Evolutionary conservation across 768 basidiomycete species (phyloP).

Genomic region (Russula emetica): DNA sequence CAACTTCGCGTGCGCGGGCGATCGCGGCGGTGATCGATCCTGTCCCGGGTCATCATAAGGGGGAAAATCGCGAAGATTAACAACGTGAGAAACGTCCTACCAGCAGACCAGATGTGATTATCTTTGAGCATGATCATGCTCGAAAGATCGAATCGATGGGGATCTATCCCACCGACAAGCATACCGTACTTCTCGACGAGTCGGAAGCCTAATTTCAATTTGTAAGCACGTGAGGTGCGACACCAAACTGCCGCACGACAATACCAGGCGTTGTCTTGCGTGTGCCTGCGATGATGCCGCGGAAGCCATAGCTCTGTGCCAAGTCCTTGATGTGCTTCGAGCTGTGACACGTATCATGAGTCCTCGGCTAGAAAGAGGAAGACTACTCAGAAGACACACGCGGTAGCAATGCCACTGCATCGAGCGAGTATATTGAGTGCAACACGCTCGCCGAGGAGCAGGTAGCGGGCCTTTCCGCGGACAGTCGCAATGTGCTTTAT

Average conservation of each 20-base stretch:
- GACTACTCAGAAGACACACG: slow-evolving; percentile 47
- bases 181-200: slow-evolving; percentile 98
- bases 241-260: background rate
- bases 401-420: slow-evolving; percentile 95
- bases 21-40: slow-evolving; percentile 32
- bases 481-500: slow-evolving; percentile 88
- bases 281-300: background rate
- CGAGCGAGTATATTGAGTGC: slow-evolving; percentile 91
- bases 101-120: slow-evolving; percentile 97
- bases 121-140: slow-evolving; percentile 99
- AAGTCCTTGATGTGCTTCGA: slow-evolving; percentile 79
- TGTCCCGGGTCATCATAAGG: slow-evolving; percentile 25
- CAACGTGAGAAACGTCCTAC: slow-evolving; percentile 38
- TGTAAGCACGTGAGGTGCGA: background rate
- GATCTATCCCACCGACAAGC: slow-evolving; percentile 94
- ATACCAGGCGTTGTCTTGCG: background rate
- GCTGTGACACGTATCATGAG: slow-evolving; percentile 39
- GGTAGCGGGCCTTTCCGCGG: slow-evolving; percentile 74
- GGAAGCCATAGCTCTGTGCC: slow-evolving; percentile 68
- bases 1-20: slow-evolving; percentile 60
- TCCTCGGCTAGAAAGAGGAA: background rate
- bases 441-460: slow-evolving; percentile 89
- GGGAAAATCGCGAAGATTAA: slow-evolving; percentile 29
- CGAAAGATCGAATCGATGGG: slow-evolving; percentile 93
- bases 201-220: slow-evolving; percentile 66